These are phyloP conservation scores for Acer saccharum DNA, from an alignment of 345 rosid genomes.

Conservation along the genomic window DNA sequence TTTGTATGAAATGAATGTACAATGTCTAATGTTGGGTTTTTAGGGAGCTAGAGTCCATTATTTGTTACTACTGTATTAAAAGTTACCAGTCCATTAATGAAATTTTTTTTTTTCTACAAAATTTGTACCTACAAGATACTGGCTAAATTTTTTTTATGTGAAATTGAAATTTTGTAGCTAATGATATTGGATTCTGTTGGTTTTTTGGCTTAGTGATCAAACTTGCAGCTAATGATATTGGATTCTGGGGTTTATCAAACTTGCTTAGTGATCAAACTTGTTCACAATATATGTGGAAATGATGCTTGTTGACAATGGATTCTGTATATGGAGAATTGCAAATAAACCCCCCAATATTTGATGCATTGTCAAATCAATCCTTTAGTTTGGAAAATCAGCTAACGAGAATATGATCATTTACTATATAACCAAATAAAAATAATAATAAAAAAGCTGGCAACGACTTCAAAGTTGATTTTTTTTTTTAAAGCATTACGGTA, in stretches of 20 bases:
- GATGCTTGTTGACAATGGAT: neutral
- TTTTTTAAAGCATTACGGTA: no score
- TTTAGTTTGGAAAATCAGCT: no score
- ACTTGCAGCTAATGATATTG: neutral
- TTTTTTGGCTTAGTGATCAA: neutral
- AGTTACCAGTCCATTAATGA: constrained; percentile 31
- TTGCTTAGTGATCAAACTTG: neutral
- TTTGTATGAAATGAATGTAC: constrained; percentile 13
- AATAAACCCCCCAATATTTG: no score
- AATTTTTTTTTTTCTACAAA: constrained; percentile 15
- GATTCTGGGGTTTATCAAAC: no score
- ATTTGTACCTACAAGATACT: neutral
- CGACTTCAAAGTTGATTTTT: no score
- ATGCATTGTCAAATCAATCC: no score
- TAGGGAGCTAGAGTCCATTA: constrained; percentile 19
- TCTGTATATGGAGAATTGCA: no score
- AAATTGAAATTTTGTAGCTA: neutral
- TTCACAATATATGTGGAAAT: neutral
- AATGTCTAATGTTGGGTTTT: constrained; percentile 16
- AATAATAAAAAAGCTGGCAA: neutral
- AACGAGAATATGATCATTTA: no score
- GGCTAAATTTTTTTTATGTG: neutral
- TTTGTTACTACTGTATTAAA: constrained; percentile 28
- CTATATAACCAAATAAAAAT: no score
- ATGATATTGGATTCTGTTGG: neutral